phyloP scores from a whole-genome alignment of 352 stramenopile genomes.

The Blastocystis hominis region DNA sequence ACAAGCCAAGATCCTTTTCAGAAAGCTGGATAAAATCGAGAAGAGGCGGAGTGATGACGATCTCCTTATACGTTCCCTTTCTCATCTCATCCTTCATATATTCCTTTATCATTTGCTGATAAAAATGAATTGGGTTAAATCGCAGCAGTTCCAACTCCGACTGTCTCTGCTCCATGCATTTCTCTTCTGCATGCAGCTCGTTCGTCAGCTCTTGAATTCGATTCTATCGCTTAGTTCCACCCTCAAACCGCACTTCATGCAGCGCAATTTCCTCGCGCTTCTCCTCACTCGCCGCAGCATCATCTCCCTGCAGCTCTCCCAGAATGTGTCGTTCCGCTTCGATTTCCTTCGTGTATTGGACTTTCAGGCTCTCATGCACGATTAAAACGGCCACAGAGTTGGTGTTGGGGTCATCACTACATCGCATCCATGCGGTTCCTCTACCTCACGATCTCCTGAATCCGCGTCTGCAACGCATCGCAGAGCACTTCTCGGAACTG shows the following conservation, averaged over 20 bases:
- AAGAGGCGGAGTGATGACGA: background rate
- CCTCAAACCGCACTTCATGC: background rate
- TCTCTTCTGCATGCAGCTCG: background rate
- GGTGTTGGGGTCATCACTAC: background rate
- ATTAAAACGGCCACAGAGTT: conserved; percentile 33
- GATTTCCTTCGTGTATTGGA: conserved; percentile 1
- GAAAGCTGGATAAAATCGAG: background rate
- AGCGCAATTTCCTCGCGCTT: background rate
- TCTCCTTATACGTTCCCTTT: conserved; percentile 15
- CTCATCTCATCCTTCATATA: conserved; percentile 28
- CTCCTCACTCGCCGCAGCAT: background rate
- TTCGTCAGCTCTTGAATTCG: background rate
- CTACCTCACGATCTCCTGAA: conserved; percentile 36
- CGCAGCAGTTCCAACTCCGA: background rate
- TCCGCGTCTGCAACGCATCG: background rate
- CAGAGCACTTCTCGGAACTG: background rate
- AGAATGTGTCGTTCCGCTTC: background rate
- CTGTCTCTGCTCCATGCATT: background rate
- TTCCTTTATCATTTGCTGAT: conserved; percentile 9
- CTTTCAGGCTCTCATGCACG: conserved; percentile 35
- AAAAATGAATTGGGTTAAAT: conserved; percentile 12
- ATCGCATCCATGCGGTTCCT: background rate
- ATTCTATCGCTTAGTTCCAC: background rate
- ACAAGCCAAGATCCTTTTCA: background rate
- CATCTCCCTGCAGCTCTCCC: background rate